Evolutionary conservation across 1,284 basidiomycete genomes (phyloP).

Genomic region (Ceratorhiza oryzae-sativae): DNA sequence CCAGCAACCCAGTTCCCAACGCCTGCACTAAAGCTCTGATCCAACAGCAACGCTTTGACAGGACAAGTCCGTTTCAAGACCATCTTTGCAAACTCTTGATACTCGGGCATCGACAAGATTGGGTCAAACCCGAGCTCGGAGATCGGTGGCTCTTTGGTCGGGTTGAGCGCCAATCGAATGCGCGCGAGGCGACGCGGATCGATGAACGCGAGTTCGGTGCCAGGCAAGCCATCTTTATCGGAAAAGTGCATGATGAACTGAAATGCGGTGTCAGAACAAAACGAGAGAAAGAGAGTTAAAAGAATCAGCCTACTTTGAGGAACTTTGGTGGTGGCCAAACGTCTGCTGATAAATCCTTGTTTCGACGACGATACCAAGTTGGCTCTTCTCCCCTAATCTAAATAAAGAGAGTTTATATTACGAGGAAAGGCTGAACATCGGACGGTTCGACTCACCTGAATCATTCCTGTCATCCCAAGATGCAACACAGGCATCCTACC

Average conservation of each 20-base stretch:
- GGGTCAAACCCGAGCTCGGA: conserved; percentile 80
- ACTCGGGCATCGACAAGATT: conserved; percentile 71
- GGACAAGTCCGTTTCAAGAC: conserved; percentile 70
- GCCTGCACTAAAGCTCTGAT: conserved; percentile 82
- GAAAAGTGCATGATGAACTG: conserved; percentile 71
- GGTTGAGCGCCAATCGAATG: conserved; percentile 67
- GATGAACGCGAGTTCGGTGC: conserved; percentile 65
- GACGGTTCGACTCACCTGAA: conserved; percentile 74
- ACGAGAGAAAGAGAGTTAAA: conserved; percentile 4
- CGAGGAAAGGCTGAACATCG: too few relatives aligned
- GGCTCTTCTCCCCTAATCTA: conserved; percentile 71
- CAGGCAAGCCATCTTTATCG: conserved; percentile 45
- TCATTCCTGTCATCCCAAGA: conserved; percentile 85
- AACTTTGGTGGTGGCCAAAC: conserved; percentile 78
- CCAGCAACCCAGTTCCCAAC: conserved; percentile 88
- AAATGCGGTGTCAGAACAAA: neutral
- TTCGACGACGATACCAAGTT: conserved; percentile 67
- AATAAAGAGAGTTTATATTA: neutral
- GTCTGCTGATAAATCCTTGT: conserved; percentile 55
- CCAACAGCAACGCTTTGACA: conserved; percentile 79
- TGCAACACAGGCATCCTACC: conserved; percentile 75
- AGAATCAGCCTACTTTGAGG: conserved; percentile 62
- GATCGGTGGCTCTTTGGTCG: conserved; percentile 70
- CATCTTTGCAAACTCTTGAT: conserved; percentile 62
- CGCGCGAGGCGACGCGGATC: conserved; percentile 77